Percentiles rank a stretch among this genome's conserved stretches.
Conservation (phyloP, 2,329 filamentous ascomycete species). For the Apiospora sp. region DNA sequence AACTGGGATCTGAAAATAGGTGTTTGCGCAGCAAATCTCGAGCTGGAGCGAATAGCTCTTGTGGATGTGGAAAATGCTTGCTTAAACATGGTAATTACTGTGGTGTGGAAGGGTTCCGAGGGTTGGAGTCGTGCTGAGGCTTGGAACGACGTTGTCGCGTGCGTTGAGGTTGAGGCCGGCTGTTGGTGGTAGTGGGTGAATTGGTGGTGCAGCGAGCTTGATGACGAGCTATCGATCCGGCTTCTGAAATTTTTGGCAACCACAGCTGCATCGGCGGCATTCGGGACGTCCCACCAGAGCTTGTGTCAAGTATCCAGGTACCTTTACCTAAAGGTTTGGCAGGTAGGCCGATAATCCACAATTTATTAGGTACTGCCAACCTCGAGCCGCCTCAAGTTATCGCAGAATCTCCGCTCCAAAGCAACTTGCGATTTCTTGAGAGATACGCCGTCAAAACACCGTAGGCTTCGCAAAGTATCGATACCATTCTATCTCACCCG, state of each 20-base stretch:
- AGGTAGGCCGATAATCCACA: conserved; percentile 6
- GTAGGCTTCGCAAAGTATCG: background rate
- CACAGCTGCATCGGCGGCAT: conserved; percentile 4
- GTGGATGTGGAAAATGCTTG: conserved; percentile 40
- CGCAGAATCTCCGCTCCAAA: background rate
- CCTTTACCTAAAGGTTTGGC: background rate
- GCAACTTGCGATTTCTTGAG: background rate
- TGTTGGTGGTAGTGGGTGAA: background rate
- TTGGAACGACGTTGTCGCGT: background rate
- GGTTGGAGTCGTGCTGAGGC: background rate
- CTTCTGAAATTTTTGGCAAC: conserved; percentile 13
- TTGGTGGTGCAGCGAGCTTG: conserved; percentile 3
- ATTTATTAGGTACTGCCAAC: conserved; percentile 21
- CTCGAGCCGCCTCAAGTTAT: background rate
- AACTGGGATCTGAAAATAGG: conserved; percentile 55
- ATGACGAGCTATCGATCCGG: background rate
- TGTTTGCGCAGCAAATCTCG: conserved; percentile 57
- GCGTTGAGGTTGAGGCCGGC: background rate
- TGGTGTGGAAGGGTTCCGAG: background rate
- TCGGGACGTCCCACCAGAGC: conserved; percentile 10
- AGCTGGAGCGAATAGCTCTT: conserved; percentile 39
- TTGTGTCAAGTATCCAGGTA: conserved; percentile 10
- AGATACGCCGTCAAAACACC: background rate
- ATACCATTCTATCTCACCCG: background rate
- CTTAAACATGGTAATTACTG: conserved; percentile 39